phyloP scores from a whole-genome alignment of 1,139 yeast genomes.

The Yamadazyma songkhlaensis region DNA sequence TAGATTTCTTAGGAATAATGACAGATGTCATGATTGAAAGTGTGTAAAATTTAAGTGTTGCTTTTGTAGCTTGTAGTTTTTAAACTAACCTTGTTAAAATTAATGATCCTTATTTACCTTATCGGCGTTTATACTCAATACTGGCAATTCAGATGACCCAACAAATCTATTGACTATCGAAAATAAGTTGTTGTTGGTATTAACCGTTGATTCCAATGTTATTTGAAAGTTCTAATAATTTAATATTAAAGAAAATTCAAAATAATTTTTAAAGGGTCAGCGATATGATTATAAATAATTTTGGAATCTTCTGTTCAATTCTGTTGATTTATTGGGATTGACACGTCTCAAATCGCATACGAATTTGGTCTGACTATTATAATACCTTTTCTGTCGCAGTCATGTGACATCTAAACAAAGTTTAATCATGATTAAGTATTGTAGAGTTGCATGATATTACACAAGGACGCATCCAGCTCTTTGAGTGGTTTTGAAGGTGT shows the following conservation, averaged over 20 bases:
- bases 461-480: too few species aligned
- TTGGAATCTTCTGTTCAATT: slow-evolving; percentile 3
- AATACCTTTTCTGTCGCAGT: background rate
- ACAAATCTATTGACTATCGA: too few species aligned
- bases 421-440: too few species aligned
- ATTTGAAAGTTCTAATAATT: too few species aligned
- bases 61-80: background rate
- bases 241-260: too few species aligned
- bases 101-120: too few species aligned
- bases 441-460: too few species aligned
- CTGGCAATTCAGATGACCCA: too few species aligned
- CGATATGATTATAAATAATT: slow-evolving; percentile 2
- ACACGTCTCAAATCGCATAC: background rate
- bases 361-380: background rate
- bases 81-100: background rate
- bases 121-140: too few species aligned
- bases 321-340: slow-evolving; percentile 3
- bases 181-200: too few species aligned
- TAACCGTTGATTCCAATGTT: too few species aligned
- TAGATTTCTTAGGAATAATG: slow-evolving; percentile 49
- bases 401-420: background rate
- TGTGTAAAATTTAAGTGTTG: background rate
- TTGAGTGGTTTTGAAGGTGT: too few species aligned
- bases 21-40: slow-evolving; percentile 41
- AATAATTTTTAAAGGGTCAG: slow-evolving; percentile 1